These are phyloP conservation scores for Penicillium polonicum DNA, from an alignment of 2,329 filamentous ascomycete species.

Conservation along the genomic window DNA sequence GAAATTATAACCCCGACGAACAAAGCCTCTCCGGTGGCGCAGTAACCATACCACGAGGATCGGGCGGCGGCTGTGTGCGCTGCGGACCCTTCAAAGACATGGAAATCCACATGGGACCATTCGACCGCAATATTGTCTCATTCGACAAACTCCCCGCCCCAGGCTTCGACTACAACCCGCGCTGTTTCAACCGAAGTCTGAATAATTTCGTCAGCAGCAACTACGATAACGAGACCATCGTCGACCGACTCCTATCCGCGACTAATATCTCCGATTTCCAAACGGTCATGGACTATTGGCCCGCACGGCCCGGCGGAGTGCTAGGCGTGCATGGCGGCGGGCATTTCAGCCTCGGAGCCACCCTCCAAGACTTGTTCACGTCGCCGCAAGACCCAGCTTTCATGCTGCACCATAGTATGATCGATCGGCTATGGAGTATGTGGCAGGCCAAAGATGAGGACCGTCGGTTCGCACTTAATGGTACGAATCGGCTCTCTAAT, in stretches of 20 bases:
- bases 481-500: constrained; percentile 19
- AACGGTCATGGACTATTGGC: constrained; percentile 38
- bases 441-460: constrained; percentile 40
- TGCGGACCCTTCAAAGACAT: constrained; percentile 41
- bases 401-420: constrained; percentile 48
- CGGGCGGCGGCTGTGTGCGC: constrained; percentile 39
- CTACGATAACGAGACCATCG: constrained; percentile 21
- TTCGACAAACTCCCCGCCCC: constrained; percentile 17
- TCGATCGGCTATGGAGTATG: constrained; percentile 49
- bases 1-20: constrained; percentile 34
- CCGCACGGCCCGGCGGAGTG: constrained; percentile 21
- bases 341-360: constrained; percentile 47
- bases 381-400: constrained; percentile 49
- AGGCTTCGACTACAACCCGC: constrained; percentile 29
- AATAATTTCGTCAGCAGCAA: constrained; percentile 28
- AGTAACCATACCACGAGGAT: constrained; percentile 42
- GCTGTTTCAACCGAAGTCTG: constrained; percentile 30
- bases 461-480: constrained; percentile 20
- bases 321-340: constrained; percentile 47
- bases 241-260: constrained; percentile 15
- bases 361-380: constrained; percentile 47
- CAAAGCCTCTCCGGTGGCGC: constrained; percentile 26
- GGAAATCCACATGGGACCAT: constrained; percentile 31
- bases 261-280: constrained; percentile 35
- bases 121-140: constrained; percentile 14